Evolutionary conservation across 805 yeast genomes (phyloP).

Genomic region (Blastobotrys mokoenaii): DNA sequence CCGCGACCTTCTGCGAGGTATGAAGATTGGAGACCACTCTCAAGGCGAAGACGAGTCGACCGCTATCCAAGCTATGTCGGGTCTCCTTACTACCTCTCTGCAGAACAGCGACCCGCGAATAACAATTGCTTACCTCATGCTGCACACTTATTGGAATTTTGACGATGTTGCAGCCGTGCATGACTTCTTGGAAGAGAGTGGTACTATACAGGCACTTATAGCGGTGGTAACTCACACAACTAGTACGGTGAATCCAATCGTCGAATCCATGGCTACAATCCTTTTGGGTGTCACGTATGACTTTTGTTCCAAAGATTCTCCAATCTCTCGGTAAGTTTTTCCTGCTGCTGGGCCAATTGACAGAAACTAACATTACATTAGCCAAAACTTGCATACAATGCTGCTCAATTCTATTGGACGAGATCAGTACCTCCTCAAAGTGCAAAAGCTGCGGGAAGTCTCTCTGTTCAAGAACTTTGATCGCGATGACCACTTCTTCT

Average conservation of each 20-base stretch:
- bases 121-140: conserved; percentile 67
- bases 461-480: conserved; percentile 48
- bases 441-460: conserved; percentile 63
- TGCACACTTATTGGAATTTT: conserved; percentile 67
- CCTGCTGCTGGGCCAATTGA: too few species aligned
- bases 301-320: conserved; percentile 53
- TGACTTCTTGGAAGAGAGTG: conserved; percentile 60
- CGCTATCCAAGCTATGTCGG: conserved; percentile 69
- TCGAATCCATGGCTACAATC: conserved; percentile 65
- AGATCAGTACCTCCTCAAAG: conserved; percentile 66
- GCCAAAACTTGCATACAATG: conserved; percentile 53
- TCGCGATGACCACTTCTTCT: conserved; percentile 40
- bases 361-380: conserved; percentile 13
- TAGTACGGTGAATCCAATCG: conserved; percentile 42
- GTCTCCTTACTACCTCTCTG: conserved; percentile 58
- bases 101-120: conserved; percentile 61
- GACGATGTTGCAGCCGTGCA: conserved; percentile 70
- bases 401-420: conserved; percentile 68
- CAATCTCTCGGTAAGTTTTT: conserved; percentile 27
- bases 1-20: conserved; percentile 32
- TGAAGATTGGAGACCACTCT: conserved; percentile 45
- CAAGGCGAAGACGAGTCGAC: conserved; percentile 60
- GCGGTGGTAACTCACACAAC: conserved; percentile 49
- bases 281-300: conserved; percentile 75
- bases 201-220: conserved; percentile 59